phyloP scores from a whole-genome alignment of 768 basidiomycete genomes.

The Panaeolus papilionaceus region DNA sequence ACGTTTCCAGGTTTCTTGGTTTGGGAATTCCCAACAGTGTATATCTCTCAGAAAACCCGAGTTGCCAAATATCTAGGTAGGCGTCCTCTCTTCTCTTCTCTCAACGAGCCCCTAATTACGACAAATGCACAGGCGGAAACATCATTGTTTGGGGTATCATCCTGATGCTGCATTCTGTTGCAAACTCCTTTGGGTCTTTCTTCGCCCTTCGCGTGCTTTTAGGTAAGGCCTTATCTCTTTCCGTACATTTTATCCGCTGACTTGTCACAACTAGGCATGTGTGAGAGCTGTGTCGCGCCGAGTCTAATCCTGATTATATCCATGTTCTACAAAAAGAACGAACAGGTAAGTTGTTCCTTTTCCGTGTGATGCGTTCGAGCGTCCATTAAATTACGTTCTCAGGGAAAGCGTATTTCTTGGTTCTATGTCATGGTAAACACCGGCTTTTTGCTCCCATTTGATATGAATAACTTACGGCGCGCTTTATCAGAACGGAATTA shows the following conservation, averaged over 20 bases:
- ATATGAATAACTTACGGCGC: background rate
- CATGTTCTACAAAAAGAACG: constrained; percentile 75
- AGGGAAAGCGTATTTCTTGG: constrained; percentile 66
- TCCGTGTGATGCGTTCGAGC: background rate
- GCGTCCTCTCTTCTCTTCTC: constrained; percentile 11
- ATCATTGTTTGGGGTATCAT: constrained; percentile 65
- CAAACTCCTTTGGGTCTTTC: constrained; percentile 63
- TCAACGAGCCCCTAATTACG: background rate
- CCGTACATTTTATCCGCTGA: background rate
- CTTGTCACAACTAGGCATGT: constrained; percentile 53
- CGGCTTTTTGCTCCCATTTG: background rate
- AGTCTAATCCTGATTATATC: constrained; percentile 66
- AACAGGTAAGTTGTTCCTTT: constrained; percentile 47
- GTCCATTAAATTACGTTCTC: background rate
- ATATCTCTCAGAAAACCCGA: constrained; percentile 65
- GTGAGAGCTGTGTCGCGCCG: constrained; percentile 69
- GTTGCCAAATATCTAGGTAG: constrained; percentile 68
- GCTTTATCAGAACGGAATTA: constrained; percentile 57
- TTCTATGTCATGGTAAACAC: constrained; percentile 67
- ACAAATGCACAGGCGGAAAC: constrained; percentile 48
- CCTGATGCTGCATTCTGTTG: constrained; percentile 65
- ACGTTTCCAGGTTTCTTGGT: constrained; percentile 53
- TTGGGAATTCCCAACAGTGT: constrained; percentile 72
- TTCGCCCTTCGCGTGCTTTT: constrained; percentile 67
- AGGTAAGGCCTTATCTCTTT: constrained; percentile 39